Base-by-base conservation (phyloP, 768 basidiomycete species). In the Naganishia vishniacii region DNA sequence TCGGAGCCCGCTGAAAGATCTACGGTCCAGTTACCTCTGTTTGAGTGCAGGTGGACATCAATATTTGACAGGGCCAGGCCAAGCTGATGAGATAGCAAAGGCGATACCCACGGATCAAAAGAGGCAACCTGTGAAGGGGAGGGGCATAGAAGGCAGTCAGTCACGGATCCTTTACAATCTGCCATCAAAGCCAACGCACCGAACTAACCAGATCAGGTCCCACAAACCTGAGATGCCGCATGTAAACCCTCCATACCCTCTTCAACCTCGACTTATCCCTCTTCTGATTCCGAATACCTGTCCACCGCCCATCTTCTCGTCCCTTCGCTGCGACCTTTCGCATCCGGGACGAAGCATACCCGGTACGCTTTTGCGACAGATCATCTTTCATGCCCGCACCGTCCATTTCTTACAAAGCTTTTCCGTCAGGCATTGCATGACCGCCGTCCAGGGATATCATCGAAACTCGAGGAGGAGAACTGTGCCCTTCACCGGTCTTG, bases 181-280 rank as follows among this genome's bases (percentile, higher is more conserved):
- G 34, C 15, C 15, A 7, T 15, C 7, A 15, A 7, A 37, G 8
- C 8, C 34, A 7, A 40, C 53, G 34, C 9, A 92, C 89, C 9
- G 88, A 83, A 67, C 89, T 90, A 26, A 93, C 84, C 48, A 91
- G 80, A n/a, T 91, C 91, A 47, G 89, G 85, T 4, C 91, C 91
- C 2, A 84, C 83, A 73, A 77, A 77, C 29, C 71, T 68, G 25
- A 72, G 37, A 51, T 77, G 75, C 34, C 75, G 70, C 20, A 37
- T 40, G 20, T 32, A 37, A 34, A 56, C 53, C 23, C 53, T 40
- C 53, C 53, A 56, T 3, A 56, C 15, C 53, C 26, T 56, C 20
- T n/a, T 56, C 23, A 56, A 25, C 37, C 53, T 37, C 20, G 53
- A 56, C 15, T 56, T 34, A 3, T 56, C 37, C 23, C 53, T 40